Conservation (phyloP, 352 stramenopile species). For the Saprolegnia parasitica region DNA sequence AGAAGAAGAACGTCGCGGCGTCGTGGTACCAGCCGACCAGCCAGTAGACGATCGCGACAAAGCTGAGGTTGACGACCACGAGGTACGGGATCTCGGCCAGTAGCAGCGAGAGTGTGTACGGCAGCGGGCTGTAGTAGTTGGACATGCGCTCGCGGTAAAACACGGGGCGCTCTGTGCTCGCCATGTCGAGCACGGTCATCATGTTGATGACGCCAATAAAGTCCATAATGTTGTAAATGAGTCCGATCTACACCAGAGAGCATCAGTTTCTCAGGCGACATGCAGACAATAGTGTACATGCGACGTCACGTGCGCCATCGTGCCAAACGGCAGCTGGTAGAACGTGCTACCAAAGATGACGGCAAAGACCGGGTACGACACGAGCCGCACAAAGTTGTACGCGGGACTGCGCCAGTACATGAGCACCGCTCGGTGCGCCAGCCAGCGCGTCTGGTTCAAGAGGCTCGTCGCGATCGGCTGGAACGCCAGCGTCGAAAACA, state of each 20-base stretch:
- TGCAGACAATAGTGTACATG: too few species aligned
- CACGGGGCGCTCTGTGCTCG: constrained; percentile 24
- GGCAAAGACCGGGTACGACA: constrained; percentile 24
- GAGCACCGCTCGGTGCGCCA: constrained; percentile 3
- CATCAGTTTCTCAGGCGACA: too few species aligned
- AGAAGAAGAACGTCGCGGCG: constrained; percentile 46
- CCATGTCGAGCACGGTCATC: constrained; percentile 32
- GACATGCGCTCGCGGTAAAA: constrained; percentile 34
- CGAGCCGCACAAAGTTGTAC: constrained; percentile 28
- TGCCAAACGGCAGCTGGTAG: constrained; percentile 8
- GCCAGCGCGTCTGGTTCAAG: constrained; percentile 16
- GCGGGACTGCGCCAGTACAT: constrained; percentile 27
- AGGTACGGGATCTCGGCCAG: constrained; percentile 60
- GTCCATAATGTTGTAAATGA: constrained; percentile 31
- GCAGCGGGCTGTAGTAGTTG: constrained; percentile 65
- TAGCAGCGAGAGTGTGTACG: constrained; percentile 62
- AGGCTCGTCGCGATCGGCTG: constrained; percentile 32
- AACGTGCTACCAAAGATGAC: constrained; percentile 31
- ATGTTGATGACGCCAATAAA: constrained; percentile 30
- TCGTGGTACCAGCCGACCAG: constrained; percentile 43
- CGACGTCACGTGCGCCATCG: constrained; percentile 24
- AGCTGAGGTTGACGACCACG: constrained; percentile 42
- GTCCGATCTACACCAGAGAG: too few species aligned
- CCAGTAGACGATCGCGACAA: constrained; percentile 61
- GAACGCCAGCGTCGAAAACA: constrained; percentile 31